Evolutionary conservation across 2,329 filamentous ascomycete genomes (phyloP).

Genomic region (Fusarium xylarioides): DNA sequence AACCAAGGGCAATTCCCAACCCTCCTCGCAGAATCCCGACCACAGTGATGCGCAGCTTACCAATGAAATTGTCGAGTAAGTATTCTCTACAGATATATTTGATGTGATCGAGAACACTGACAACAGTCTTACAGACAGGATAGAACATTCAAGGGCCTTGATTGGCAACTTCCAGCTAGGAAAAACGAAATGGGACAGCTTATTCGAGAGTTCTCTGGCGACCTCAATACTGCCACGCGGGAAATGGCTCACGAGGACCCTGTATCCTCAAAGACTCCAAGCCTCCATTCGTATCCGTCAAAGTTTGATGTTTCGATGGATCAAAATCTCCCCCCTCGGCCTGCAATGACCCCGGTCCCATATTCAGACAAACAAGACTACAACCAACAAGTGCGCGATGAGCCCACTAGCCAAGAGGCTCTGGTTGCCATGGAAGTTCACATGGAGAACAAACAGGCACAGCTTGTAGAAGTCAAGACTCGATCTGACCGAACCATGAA

Average conservation of each 20-base stretch:
- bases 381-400: not conserved
- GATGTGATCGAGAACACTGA: not conserved
- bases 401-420: not conserved
- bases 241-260: not conserved
- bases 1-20: not conserved
- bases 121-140: not conserved
- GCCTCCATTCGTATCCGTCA: constrained; percentile 9
- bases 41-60: not conserved
- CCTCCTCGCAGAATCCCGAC: not conserved
- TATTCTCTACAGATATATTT: not conserved
- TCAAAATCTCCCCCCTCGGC: not conserved
- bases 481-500: not conserved
- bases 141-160: constrained; percentile 1
- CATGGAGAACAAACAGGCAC: not conserved
- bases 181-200: constrained; percentile 4
- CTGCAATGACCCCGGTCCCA: not conserved
- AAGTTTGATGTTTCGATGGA: constrained; percentile 46
- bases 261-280: not conserved
- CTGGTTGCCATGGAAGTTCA: not conserved
- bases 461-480: not conserved
- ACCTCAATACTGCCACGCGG: not conserved
- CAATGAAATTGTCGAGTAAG: constrained; percentile 4
- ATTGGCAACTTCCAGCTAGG: constrained; percentile 7
- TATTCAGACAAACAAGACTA: not conserved
- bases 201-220: not conserved